Conservation (phyloP, 345 rosid genomes). For the Litchi chinensis region DNA sequence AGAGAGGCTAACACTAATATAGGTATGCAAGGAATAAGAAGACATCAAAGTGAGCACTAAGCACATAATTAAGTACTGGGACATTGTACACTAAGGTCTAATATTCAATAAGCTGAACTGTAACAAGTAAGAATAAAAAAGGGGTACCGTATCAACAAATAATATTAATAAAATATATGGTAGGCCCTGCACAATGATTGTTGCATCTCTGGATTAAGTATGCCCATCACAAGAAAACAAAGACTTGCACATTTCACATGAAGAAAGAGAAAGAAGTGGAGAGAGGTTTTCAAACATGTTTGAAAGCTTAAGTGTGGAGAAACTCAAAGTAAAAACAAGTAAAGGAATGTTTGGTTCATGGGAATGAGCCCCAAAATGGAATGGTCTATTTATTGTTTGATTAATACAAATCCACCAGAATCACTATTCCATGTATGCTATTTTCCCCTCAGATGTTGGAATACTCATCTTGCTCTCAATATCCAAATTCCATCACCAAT, state of each 20-base stretch:
- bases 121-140: background rate
- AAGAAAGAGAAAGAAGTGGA: background rate
- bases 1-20: background rate
- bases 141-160: background rate
- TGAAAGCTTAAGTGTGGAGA: background rate
- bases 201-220: background rate
- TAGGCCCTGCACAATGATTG: background rate
- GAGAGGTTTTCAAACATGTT: background rate
- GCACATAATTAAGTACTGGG: background rate
- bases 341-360: background rate
- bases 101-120: background rate
- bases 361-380: background rate
- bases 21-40: background rate
- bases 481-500: constrained; percentile 1
- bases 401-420: background rate
- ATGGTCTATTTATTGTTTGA: background rate
- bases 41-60: background rate
- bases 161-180: background rate
- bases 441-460: background rate
- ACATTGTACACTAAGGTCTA: background rate
- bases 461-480: background rate
- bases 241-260: background rate
- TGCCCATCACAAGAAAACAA: background rate
- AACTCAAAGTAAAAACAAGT: background rate
- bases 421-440: background rate